phyloP scores from a whole-genome alignment of 2,329 filamentous ascomycete species.

The Beauveria australis region DNA sequence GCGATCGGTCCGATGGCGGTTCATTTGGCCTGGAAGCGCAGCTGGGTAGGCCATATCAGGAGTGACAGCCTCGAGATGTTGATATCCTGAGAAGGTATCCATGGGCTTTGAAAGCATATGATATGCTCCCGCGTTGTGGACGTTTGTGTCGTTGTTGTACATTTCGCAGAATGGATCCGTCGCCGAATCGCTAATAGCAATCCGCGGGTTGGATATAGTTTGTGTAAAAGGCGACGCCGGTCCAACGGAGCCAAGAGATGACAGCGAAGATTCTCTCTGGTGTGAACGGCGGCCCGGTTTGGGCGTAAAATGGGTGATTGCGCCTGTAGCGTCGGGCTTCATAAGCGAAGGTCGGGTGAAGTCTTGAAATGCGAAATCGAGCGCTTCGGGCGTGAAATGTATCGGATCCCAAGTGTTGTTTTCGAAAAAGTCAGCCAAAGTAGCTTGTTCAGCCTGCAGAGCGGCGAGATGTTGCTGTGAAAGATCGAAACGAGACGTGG shows the following conservation, averaged over 20 bases:
- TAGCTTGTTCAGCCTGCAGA: not conserved
- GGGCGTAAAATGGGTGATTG: constrained; percentile 28
- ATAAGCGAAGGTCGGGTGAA: constrained; percentile 22
- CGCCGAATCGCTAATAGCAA: constrained; percentile 42
- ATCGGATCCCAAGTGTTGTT: constrained; percentile 3
- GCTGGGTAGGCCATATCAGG: constrained; percentile 33
- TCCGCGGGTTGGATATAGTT: constrained; percentile 49
- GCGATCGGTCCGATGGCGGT: constrained; percentile 32
- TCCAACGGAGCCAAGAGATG: constrained; percentile 52
- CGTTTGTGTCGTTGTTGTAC: constrained; percentile 19
- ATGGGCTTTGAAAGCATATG: constrained; percentile 40
- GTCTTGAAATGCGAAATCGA: constrained; percentile 6
- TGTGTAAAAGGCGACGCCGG: constrained; percentile 50
- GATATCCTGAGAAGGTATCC: constrained; percentile 36
- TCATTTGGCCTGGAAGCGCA: constrained; percentile 27
- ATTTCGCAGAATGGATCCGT: constrained; percentile 39
- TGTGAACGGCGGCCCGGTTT: constrained; percentile 37
- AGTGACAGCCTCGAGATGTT: constrained; percentile 28
- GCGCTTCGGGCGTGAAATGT: not conserved
- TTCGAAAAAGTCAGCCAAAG: not conserved
- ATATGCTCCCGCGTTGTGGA: constrained; percentile 27
- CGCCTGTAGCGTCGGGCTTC: constrained; percentile 36
- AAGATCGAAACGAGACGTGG: not conserved
- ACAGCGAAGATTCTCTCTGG: constrained; percentile 53
- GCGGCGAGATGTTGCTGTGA: not conserved